A percentile compares a stretch with the other conserved stretches of the same genome.
These are phyloP conservation scores for Xylaria castorea DNA, from an alignment of 495 filamentous ascomycete species.

Conservation along the genomic window DNA sequence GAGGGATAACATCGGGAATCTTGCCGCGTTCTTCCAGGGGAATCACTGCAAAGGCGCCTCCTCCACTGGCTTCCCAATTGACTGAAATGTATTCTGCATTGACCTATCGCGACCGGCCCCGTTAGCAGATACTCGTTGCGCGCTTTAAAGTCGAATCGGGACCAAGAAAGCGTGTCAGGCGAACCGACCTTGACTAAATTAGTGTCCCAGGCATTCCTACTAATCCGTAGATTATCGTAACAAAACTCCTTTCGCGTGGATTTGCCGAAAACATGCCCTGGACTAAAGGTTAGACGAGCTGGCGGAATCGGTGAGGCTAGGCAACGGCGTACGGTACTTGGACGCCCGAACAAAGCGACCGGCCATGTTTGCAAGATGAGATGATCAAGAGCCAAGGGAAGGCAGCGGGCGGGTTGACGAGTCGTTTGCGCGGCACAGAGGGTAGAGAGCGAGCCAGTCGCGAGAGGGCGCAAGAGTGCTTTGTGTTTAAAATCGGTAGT, in stretches of 20 bases:
- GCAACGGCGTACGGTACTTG: constrained; percentile 85
- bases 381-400: background rate
- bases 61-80: constrained; percentile 98
- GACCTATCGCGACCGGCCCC: constrained; percentile 59
- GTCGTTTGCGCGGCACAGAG: background rate
- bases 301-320: constrained; percentile 35
- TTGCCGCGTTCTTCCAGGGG: constrained; percentile 87
- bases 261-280: constrained; percentile 98
- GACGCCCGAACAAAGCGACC: constrained; percentile 97
- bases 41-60: constrained; percentile 96
- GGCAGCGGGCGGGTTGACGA: background rate
- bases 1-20: constrained; percentile 87
- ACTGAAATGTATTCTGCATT: constrained; percentile 96
- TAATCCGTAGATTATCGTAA: constrained; percentile 95
- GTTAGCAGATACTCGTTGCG: constrained; percentile 38
- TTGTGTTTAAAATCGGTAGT: background rate
- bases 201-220: constrained; percentile 98
- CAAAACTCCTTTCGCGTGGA: constrained; percentile 88
- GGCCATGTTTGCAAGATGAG: constrained; percentile 66
- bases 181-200: constrained; percentile 88
- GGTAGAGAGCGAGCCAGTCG: constrained; percentile 7
- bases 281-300: constrained; percentile 36
- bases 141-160: background rate
- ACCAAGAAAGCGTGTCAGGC: background rate
- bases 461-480: constrained; percentile 16